These are phyloP conservation scores for Jamesozyma piceae DNA, from an alignment of 805 yeast genomes.

Conservation along the genomic window DNA sequence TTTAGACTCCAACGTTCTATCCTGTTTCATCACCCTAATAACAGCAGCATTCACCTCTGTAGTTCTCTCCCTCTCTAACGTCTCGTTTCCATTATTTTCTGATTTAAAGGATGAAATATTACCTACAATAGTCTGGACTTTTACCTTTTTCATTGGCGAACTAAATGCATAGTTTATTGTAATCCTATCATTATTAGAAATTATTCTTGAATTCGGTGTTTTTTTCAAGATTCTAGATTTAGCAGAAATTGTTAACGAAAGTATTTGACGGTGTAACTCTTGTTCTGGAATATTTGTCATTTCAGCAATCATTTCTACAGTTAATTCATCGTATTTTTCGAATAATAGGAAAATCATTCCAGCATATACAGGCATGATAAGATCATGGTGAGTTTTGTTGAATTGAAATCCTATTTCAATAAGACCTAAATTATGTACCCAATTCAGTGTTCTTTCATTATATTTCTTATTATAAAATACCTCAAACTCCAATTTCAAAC, in stretches of 20 bases:
- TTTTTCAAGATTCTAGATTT: slow-evolving; percentile 67
- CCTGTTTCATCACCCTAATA: slow-evolving; percentile 77
- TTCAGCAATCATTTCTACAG: slow-evolving; percentile 52
- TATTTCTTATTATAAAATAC: slow-evolving; percentile 42
- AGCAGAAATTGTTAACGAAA: slow-evolving; percentile 78
- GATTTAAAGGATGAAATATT: background rate
- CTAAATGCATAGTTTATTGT: slow-evolving; percentile 59
- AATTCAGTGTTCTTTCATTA: slow-evolving; percentile 50
- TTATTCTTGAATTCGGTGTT: slow-evolving; percentile 64
- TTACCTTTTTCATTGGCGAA: slow-evolving; percentile 58
- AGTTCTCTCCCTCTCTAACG: slow-evolving; percentile 53
- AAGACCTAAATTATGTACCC: slow-evolving; percentile 81
- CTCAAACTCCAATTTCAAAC: slow-evolving; percentile 39
- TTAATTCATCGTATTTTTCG: slow-evolving; percentile 44
- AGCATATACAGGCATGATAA: slow-evolving; percentile 72
- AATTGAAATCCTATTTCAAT: slow-evolving; percentile 69
- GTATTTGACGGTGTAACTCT: slow-evolving; percentile 69
- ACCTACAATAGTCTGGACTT: slow-evolving; percentile 35
- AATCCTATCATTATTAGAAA: slow-evolving; percentile 55
- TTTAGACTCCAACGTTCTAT: slow-evolving; percentile 52
- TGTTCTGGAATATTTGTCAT: slow-evolving; percentile 61
- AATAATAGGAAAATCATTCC: slow-evolving; percentile 73
- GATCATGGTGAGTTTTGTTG: slow-evolving; percentile 61
- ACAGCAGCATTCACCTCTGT: slow-evolving; percentile 75
- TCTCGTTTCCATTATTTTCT: slow-evolving; percentile 39